Evolutionary conservation across 257 asterid genomes (phyloP).

Genomic region (Verbena officinalis): DNA sequence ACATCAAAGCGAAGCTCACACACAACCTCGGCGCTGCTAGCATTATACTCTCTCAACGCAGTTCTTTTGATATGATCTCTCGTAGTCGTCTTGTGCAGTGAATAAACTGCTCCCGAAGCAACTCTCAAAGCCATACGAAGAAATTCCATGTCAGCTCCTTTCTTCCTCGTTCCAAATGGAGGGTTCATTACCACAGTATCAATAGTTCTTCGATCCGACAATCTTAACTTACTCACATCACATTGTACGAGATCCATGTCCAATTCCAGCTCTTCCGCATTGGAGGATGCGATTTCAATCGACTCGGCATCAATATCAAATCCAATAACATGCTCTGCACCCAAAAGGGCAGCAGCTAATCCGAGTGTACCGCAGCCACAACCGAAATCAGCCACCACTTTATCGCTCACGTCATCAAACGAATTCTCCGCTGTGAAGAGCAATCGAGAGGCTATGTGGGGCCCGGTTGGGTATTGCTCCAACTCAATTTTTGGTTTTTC

Average conservation of each 20-base stretch:
- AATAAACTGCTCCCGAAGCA: constrained; percentile 92
- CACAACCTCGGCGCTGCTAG: constrained; percentile 81
- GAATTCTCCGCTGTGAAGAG: constrained; percentile 94
- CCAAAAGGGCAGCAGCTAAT: constrained; percentile 89
- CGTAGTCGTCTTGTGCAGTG: constrained; percentile 93
- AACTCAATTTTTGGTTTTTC: constrained; percentile 84
- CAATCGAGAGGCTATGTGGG: constrained; percentile 96
- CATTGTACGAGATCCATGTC: constrained; percentile 79
- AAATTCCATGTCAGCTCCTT: constrained; percentile 97
- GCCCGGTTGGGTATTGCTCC: constrained; percentile 96
- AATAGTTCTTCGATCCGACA: constrained; percentile 57
- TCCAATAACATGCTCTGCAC: constrained; percentile 81
- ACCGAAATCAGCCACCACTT: constrained; percentile 96
- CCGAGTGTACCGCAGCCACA: constrained; percentile 98
- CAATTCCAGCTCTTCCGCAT: constrained; percentile 85
- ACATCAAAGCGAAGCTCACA: constrained; percentile 96
- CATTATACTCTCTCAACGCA: constrained; percentile 79
- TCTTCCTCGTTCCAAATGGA: constrained; percentile 95
- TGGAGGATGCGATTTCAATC: constrained; percentile 81
- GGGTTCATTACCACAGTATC: constrained; percentile 97
- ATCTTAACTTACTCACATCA: constrained; percentile 58
- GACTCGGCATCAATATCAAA: constrained; percentile 81
- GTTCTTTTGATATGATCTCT: constrained; percentile 86
- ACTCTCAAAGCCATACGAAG: constrained; percentile 81
- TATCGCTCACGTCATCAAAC: constrained; percentile 78